Evolutionary conservation across 2,329 filamentous ascomycete species (phyloP), one percentile per base, ranked within the genome.

Genomic region (Penicillium nordicum): DNA sequence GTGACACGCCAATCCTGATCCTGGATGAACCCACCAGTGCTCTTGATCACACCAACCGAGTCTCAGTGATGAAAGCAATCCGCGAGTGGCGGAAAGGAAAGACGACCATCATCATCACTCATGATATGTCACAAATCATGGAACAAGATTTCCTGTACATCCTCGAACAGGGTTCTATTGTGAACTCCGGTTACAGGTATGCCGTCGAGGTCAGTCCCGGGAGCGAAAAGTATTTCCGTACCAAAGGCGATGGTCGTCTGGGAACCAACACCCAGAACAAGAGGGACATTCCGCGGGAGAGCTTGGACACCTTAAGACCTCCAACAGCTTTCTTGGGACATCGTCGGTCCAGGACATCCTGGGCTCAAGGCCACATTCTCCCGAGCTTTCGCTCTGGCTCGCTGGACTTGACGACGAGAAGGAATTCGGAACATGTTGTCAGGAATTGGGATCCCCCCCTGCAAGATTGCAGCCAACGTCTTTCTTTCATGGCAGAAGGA

Each of bases 31-130:
- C 89, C 0, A 96, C 91, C 0, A 94, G 90, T 71, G 90, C 90
- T 0, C 77, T 97, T 10, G 93, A 97, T 65, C 84, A 86, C n/a
- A 79, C 82, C 10, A 92, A 83, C 54, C 83, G 87, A 58, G 76
- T 76, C 0, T 72, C 86, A 12, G 82, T 96, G 37, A 87, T 96
- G 80, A 83, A 88, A 41, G 84, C 86, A 0, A 87, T 97, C 50
- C 82, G 90, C 8, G 68, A 81, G 21, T 97, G 92, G 93, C 82
- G 94, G 23, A 78, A 76, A 36, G 87, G 83, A 0, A 94, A 90
- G 70, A 97, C 92, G 0, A 97, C 93, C 0, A 89, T 97, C 50
- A 85, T 97, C 62, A 93, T 97, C 65, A 97, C 94, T 0, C 93
- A 97, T 67, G 91, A 97, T 61, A 82, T 94, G 32, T 82, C 84